Evolutionary conservation across 805 yeast genomes (phyloP).

Genomic region (Priceomyces haplophilus): DNA sequence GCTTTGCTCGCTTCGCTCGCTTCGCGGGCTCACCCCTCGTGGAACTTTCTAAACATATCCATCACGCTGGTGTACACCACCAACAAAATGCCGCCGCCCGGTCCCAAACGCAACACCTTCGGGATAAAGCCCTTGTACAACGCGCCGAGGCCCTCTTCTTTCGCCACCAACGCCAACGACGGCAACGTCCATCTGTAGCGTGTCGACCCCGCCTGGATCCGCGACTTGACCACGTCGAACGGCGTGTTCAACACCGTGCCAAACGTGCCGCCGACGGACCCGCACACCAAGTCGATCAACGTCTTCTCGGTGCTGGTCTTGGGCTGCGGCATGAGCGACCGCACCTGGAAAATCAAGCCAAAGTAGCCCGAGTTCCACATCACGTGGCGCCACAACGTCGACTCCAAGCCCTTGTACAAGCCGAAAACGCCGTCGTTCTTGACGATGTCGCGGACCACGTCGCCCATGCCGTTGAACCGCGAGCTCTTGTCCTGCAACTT

Average conservation of each 20-base stretch:
- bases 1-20: too few species aligned
- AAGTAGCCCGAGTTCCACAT: conserved; percentile 98
- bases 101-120: conserved; percentile 94
- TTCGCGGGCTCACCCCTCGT: too few species aligned
- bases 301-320: conserved; percentile 70
- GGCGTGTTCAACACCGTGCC: conserved; percentile 97
- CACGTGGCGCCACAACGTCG: conserved; percentile 95
- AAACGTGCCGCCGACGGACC: conserved; percentile 93
- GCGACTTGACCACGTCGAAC: conserved; percentile 93
- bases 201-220: conserved; percentile 89
- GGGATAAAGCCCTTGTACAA: conserved; percentile 96
- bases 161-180: conserved; percentile 65
- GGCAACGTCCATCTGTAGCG: conserved; percentile 94
- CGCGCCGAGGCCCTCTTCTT: conserved; percentile 90
- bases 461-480: conserved; percentile 78
- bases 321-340: conserved; percentile 75
- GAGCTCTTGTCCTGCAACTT: conserved; percentile 88
- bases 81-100: conserved; percentile 97
- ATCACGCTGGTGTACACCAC: conserved; percentile 94
- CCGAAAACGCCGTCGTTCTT: conserved; percentile 76
- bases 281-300: conserved; percentile 82
- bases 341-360: conserved; percentile 88
- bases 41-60: conserved; percentile 82
- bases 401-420: conserved; percentile 91
- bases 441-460: conserved; percentile 72